Percentiles rank a stretch among this genome's conserved stretches.
Conservation (phyloP, 2,329 filamentous ascomycete species). For the Lecanicillium sp. region DNA sequence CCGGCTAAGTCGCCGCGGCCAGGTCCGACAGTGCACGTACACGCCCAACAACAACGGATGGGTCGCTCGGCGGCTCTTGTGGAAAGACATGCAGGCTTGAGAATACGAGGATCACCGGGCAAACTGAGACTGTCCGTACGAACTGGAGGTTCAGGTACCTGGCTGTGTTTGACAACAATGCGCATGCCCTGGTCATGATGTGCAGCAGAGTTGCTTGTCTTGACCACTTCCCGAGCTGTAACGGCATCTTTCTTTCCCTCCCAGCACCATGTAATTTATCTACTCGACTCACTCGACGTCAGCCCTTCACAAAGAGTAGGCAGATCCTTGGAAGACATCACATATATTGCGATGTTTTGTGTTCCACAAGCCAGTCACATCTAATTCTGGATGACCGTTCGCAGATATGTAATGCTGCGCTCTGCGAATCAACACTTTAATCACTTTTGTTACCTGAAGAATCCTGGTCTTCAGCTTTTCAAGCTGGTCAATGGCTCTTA, state of each 20-base stretch:
- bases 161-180: no score
- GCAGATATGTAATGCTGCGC: no score
- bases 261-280: background rate
- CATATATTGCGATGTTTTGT: no score
- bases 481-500: no score
- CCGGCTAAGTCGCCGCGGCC: background rate
- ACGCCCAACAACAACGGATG: background rate
- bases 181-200: background rate
- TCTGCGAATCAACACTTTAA: no score
- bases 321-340: no score
- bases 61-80: background rate
- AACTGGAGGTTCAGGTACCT: background rate
- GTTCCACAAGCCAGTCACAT: no score
- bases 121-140: background rate
- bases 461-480: no score
- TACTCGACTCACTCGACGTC: background rate
- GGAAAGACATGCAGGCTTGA: background rate
- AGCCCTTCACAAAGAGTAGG: background rate
- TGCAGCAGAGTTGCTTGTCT: constrained; percentile 8
- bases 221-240: background rate
- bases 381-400: no score
- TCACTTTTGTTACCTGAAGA: no score
- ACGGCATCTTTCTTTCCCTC: background rate
- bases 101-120: background rate
- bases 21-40: background rate